Evolutionary conservation across 2,329 filamentous ascomycete genomes (phyloP), one percentile per base, ranked within the genome.

Genomic region (Diaporthe aspalathi): DNA sequence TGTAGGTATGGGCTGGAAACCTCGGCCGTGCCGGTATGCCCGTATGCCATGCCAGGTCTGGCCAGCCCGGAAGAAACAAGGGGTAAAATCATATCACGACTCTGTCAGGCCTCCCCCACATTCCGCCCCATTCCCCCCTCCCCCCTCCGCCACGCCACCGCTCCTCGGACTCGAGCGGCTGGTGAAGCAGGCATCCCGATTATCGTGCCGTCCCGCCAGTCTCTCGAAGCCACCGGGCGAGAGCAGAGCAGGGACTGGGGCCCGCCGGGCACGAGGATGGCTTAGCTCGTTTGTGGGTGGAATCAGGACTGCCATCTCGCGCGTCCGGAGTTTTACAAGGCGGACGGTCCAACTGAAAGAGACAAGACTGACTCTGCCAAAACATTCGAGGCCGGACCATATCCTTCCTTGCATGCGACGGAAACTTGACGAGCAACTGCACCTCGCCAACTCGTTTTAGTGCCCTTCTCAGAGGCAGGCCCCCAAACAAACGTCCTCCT

Each of bases 71-170:
- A 35, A 24, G n/a, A 49, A 47, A 3, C 57, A 49, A 9, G 43
- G 43, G 43, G 43, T 22, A 11, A 20, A 47, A 63, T 49, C 35
- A 63, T 63, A 17, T 63, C 22, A 27, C 49, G 14, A 22, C 32
- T 57, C 29, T 29, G 38, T 54, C 29, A 12, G 1, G 17, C 20
- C 16, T 16, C 66, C 66, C 65, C 67, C 67, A 68, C 67, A 40
- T 68, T 43, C 67, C 67, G 67, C 43, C 66, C 66, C 56, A n/a
- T n/a, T n/a, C n/a, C n/a, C n/a, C n/a, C n/a, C n/a, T n/a, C n/a
- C n/a, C n/a, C n/a, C n/a, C n/a, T n/a, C n/a, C n/a, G n/a, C 49
- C 56, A 43, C 29, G 53, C 32, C 67, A 60, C 53, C 45, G 53
- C 35, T 38, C 32, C 52, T 49, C 52, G 53, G 45, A 35, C 29